These are phyloP conservation scores for Metschnikowia colocasiae DNA, from an alignment of 805 yeast species.

Conservation along the genomic window DNA sequence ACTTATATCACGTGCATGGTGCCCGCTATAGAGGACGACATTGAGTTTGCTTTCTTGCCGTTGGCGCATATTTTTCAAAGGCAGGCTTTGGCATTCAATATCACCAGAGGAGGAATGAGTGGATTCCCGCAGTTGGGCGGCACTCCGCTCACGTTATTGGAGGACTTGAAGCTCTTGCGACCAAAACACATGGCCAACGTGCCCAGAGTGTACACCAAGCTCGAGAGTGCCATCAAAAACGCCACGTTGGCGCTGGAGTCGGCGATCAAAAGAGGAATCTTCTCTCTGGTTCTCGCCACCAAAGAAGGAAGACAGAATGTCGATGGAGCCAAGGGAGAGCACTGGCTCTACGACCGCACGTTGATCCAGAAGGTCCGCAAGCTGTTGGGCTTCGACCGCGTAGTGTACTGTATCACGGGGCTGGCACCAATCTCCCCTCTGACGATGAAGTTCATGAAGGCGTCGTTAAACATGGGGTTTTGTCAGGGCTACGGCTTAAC, in stretches of 20 bases:
- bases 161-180: constrained; percentile 24
- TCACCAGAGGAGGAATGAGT: constrained; percentile 24
- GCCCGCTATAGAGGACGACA: constrained; percentile 11
- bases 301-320: constrained; percentile 17
- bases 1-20: constrained; percentile 14
- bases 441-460: constrained; percentile 58
- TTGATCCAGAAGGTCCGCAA: constrained; percentile 18
- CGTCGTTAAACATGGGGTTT: constrained; percentile 55
- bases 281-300: constrained; percentile 18
- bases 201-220: constrained; percentile 26
- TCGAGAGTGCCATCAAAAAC: constrained; percentile 24
- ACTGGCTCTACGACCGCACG: constrained; percentile 17
- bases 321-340: constrained; percentile 21
- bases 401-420: constrained; percentile 36
- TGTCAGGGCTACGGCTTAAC: constrained; percentile 75
- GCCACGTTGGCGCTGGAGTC: constrained; percentile 23
- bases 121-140: constrained; percentile 25
- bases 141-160: constrained; percentile 23
- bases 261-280: constrained; percentile 17
- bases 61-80: constrained; percentile 39
- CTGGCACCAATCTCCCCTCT: constrained; percentile 69
- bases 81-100: constrained; percentile 21
- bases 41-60: constrained; percentile 27
- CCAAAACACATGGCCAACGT: constrained; percentile 25
- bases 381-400: constrained; percentile 34